A percentile compares a stretch with the other conserved stretches of the same genome.
Evolutionary conservation across 768 basidiomycete genomes (phyloP).

Genomic region (Lentinula sp.): DNA sequence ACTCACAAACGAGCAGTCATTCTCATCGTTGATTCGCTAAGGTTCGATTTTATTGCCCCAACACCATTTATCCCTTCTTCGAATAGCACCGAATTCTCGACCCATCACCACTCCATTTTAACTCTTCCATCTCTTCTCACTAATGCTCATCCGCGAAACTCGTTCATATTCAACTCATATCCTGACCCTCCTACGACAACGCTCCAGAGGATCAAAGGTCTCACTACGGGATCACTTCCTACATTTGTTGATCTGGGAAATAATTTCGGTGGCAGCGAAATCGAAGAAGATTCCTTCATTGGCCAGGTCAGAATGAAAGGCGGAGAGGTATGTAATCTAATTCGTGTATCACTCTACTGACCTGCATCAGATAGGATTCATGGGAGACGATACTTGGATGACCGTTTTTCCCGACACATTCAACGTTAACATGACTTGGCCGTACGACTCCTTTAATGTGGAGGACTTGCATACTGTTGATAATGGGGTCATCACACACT

Average conservation of each 20-base stretch:
- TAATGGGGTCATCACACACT: conserved; percentile 76
- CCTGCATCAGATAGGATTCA: conserved; percentile 63
- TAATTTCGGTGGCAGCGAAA: conserved; percentile 84
- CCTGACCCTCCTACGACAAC: conserved; percentile 96
- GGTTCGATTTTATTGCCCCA: conserved; percentile 88
- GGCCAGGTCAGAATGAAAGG: conserved; percentile 59
- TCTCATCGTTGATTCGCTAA: conserved; percentile 86
- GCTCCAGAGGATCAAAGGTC: conserved; percentile 88
- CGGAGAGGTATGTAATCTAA: conserved; percentile 47
- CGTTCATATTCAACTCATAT: conserved; percentile 84
- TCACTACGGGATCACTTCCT: conserved; percentile 92
- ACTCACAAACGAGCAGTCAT: conserved; percentile 80
- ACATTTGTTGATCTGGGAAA: conserved; percentile 94
- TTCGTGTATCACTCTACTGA: background rate
- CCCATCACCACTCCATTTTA: conserved; percentile 77
- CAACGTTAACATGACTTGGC: conserved; percentile 63
- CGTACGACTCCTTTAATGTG: conserved; percentile 97
- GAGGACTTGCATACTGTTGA: conserved; percentile 97
- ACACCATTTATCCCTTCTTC: conserved; percentile 48
- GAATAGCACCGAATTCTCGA: conserved; percentile 27
- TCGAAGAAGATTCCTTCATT: conserved; percentile 84
- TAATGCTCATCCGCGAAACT: conserved; percentile 53
- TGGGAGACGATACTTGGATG: conserved; percentile 98
- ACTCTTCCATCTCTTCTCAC: conserved; percentile 75
- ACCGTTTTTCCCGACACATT: conserved; percentile 80